Base-by-base conservation (phyloP, 202 grass and related monocot genomes). In the Dendrocalamus latiflorus region DNA sequence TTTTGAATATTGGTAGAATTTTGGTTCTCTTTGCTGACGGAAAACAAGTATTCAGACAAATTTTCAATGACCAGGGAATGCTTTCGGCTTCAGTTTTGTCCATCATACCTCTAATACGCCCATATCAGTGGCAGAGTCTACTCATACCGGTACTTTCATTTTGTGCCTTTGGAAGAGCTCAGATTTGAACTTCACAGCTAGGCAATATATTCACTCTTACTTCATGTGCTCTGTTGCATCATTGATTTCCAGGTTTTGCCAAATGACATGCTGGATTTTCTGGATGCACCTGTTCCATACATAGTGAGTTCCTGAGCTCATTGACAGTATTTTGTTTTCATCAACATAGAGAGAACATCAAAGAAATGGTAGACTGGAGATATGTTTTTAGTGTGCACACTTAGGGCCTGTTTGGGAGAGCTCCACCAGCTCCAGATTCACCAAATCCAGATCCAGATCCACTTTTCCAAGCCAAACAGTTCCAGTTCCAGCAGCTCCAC, bases 211-310 rank as follows among this genome's bases (percentile, higher is more conserved):
- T 83, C 34, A 69, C 37, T 57, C 6, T 58, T 76, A 68, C 48
- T 64, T 78, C 60, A 34, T 84, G 49, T 70, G 59, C 62, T 51
- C 6, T 70, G 37, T 25, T 59, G 9, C 33, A 69, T 78, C 58
- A n/a, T 33, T 83, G 37, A 21, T 75, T 71, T 90, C 24, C 80
- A 99, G 96, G 87, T 99, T 92, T 91, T 99, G 77, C 96, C 96
- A 66, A 78, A 84, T 77, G 91, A 96, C 81, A 99, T 99, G 83
- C 70, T 96, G 83, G 96, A 99, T 65, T 99, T 99, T 91, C 80
- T 99, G 51, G 96, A 99, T 84, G 96, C 96, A 39, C 96, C 96
- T 67, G 96, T 99, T 89, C 96, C 96, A 63, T 99, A 87, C 75
- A 91, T 99, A 79, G 96, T 99, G 79, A 99, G 93, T 90, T 88